Conservation (phyloP, 2,329 filamentous ascomycete genomes). For the Ilyonectria sp. region DNA sequence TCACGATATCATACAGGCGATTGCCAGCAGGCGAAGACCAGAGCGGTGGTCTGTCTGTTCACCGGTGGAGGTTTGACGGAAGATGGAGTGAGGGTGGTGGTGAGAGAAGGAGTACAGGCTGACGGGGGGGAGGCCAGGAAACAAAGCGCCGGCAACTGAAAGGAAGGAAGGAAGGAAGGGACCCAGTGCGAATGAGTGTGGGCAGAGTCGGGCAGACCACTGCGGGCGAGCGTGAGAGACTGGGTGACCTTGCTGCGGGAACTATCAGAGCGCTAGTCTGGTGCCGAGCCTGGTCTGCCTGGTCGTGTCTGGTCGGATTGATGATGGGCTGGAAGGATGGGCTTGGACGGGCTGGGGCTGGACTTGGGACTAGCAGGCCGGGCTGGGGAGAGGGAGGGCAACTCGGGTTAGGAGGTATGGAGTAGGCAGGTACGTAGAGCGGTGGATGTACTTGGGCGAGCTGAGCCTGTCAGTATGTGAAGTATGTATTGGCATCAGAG, state of each 20-base stretch:
- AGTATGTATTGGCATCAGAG: neutral
- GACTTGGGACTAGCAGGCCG: neutral
- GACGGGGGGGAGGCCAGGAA: constrained; percentile 13
- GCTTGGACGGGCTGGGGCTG: neutral
- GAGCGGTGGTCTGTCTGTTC: constrained; percentile 1
- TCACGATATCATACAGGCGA: neutral
- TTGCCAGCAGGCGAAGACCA: neutral
- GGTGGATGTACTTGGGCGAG: too few species aligned
- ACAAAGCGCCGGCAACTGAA: constrained; percentile 9
- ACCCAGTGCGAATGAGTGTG: constrained; percentile 16
- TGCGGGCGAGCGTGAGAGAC: neutral
- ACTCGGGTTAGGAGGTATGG: neutral
- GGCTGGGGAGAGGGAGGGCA: neutral
- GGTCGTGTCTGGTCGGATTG: constrained; percentile 4
- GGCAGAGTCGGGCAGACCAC: neutral
- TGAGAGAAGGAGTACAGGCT: neutral
- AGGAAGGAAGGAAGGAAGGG: constrained; percentile 12
- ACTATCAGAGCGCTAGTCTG: constrained; percentile 24
- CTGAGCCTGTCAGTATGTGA: too few species aligned
- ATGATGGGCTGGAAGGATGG: neutral
- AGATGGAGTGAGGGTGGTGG: constrained; percentile 13
- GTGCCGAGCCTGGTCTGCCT: constrained; percentile 16
- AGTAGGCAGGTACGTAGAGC: neutral
- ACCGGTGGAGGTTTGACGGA: constrained; percentile 1
- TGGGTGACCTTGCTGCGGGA: constrained; percentile 27